Evolutionary conservation across 305 asterid genomes (phyloP), one percentile per base, ranked within the genome.

Genomic region (Solanum hybrid): DNA sequence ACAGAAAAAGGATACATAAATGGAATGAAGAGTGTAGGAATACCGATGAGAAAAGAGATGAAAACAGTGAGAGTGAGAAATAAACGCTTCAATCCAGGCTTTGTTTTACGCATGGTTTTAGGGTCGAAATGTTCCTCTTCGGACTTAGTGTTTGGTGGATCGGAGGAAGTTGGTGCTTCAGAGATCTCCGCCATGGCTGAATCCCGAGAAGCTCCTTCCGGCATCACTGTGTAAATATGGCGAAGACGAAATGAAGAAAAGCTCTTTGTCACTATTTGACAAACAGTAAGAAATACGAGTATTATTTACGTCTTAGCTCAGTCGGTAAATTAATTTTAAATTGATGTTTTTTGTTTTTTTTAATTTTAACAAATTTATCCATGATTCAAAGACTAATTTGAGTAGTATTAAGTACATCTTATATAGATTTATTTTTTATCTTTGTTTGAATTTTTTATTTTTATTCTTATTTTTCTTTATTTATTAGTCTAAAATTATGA

Each of bases 21-120:
- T 31, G 38, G 82, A 76, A 75, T 75, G 79, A 75, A 75, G 79
- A 29, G 36, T 27, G 13, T 89, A 9, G 41, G 57, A 6, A 8
- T 79, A 96, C 99, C 98, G 89, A 94, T 88, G 75, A 96, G 91
- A 91, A 97, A 97, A 88, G 97, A 95, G 91, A 94, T 24, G 32
- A 97, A 94, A 83, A 97, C 96, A 13, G 98, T 89, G 91, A 95
- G 90, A 81, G 96, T 94, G 91, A 97, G 94, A 89, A 92, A 89
- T 36, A 97, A 93, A 89, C 99, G 99, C 92, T 96, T 97, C 80
- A 93, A 32, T 75, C 98, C 98, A 0, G 98, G 98, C 90, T 91
- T 93, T 31, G 96, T 93, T 91, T 92, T 91, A 51, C 99, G 98
- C 96, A 95, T 93, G 88, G 94, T 94, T 87, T 92, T 90, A 27